Conservation (phyloP, 202 grass and related monocot species). For the Panicum hallii region DNA sequence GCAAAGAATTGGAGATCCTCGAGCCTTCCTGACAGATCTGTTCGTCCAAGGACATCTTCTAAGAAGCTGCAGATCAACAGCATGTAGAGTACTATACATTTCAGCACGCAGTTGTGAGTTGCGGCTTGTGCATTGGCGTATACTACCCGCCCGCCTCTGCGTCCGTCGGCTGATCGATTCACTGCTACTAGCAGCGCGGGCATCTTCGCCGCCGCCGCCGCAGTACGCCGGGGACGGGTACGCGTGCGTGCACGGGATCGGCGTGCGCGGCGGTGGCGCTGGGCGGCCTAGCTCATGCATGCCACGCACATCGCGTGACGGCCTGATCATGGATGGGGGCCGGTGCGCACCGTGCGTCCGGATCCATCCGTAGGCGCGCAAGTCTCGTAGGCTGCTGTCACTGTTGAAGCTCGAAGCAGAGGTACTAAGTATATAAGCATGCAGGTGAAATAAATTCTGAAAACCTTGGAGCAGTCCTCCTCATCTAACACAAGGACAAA, state of each 20-base stretch:
- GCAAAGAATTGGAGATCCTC: not conserved
- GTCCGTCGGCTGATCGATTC: not conserved
- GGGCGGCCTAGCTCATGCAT: not conserved
- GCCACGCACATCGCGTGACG: conserved; percentile 36
- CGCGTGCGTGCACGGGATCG: not conserved
- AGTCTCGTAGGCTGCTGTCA: not conserved
- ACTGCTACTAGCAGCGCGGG: not conserved
- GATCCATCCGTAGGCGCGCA: not conserved
- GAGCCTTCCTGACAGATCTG: not conserved
- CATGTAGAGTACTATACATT: not conserved
- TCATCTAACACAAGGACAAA: not conserved
- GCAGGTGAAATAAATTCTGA: not conserved
- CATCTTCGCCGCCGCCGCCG: not conserved
- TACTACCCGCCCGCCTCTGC: not conserved
- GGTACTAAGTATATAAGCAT: too few relatives aligned
- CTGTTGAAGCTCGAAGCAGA: not conserved
- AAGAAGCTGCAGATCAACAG: not conserved
- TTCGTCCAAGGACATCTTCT: not conserved
- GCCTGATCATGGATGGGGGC: not conserved
- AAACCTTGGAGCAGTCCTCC: not conserved
- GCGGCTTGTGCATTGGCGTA: too few relatives aligned
- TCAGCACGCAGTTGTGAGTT: not conserved
- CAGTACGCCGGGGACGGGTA: not conserved
- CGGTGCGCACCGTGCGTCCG: not conserved
- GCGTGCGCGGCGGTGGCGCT: not conserved